phyloP scores from a whole-genome alignment of 2,329 filamentous ascomycete genomes.

The Ilyonectria mors-panacis region DNA sequence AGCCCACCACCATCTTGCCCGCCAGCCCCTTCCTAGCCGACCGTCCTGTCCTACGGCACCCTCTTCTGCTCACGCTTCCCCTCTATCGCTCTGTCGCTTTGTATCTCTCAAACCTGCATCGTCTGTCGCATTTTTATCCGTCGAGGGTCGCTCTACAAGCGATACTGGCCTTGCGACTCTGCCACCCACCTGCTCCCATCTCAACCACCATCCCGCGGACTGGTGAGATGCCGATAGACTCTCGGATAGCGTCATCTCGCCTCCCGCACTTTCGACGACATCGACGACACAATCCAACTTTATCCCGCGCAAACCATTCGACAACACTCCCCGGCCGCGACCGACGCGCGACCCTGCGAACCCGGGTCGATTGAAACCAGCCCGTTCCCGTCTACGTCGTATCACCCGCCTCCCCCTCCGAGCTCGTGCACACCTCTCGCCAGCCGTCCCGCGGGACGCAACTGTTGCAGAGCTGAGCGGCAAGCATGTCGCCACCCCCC shows the following conservation, averaged over 20 bases:
- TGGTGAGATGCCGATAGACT: slow-evolving; percentile 41
- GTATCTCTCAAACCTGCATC: background rate
- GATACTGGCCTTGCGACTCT: background rate
- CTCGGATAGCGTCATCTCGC: slow-evolving; percentile 23
- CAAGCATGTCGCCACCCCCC: slow-evolving; percentile 57
- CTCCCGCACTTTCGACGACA: slow-evolving; percentile 30
- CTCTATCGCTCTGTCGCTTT: background rate
- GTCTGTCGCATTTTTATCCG: background rate
- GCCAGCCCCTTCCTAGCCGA: slow-evolving; percentile 36
- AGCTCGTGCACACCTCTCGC: slow-evolving; percentile 28
- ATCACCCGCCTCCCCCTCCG: background rate
- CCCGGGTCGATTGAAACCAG: slow-evolving; percentile 11
- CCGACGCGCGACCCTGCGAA: background rate
- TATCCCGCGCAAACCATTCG: slow-evolving; percentile 4
- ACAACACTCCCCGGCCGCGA: background rate
- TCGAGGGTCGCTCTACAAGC: background rate
- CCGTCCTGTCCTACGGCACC: slow-evolving; percentile 24
- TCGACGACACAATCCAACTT: slow-evolving; percentile 29
- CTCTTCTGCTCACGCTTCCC: background rate
- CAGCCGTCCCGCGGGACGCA: slow-evolving; percentile 24
- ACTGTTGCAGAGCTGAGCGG: slow-evolving; percentile 44
- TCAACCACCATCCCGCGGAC: slow-evolving; percentile 12
- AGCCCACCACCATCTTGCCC: slow-evolving; percentile 41
- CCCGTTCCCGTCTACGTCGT: slow-evolving; percentile 8
- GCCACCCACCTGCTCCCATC: background rate